Evolutionary conservation across 2,329 filamentous ascomycete species (phyloP).

Genomic region (Fusarium sp.): DNA sequence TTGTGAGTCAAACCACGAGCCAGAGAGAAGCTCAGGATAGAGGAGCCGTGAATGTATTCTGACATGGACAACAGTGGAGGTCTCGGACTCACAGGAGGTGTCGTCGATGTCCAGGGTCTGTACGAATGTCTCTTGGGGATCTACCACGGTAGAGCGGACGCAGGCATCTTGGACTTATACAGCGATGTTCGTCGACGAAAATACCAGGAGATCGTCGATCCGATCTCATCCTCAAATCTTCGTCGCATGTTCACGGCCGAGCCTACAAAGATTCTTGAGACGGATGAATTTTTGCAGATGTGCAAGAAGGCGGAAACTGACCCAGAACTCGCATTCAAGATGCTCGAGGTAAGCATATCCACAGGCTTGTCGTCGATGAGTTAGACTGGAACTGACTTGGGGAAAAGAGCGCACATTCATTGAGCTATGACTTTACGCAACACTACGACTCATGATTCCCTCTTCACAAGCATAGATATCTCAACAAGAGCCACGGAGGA

Average conservation of each 20-base stretch:
- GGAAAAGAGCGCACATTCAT: too few relatives aligned
- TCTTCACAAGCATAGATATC: too few relatives aligned
- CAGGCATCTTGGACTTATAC: conserved; percentile 18
- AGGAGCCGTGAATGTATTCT: too few relatives aligned
- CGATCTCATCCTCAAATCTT: conserved; percentile 13
- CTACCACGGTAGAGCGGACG: conserved; percentile 2
- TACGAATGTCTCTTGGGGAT: conserved; percentile 62
- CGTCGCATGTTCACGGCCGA: background rate
- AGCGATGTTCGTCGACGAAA: conserved; percentile 6
- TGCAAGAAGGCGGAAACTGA: conserved; percentile 10
- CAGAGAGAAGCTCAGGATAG: too few relatives aligned
- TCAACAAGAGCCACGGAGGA: too few relatives aligned
- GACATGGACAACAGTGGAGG: conserved; percentile 56
- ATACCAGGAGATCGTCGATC: conserved; percentile 14
- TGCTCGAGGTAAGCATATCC: background rate
- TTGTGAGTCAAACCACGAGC: conserved; percentile 32
- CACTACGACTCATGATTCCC: too few relatives aligned
- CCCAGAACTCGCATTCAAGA: background rate
- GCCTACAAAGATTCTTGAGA: conserved; percentile 9
- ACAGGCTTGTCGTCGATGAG: too few relatives aligned
- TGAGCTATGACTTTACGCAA: too few relatives aligned
- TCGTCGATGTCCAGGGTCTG: conserved; percentile 71
- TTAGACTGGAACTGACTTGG: too few relatives aligned
- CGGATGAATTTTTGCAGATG: conserved; percentile 16
- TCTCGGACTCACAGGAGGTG: conserved; percentile 70